These are phyloP conservation scores for Hydrangea macrophylla DNA, from an alignment of 148 eudicot genomes.

Conservation along the genomic window DNA sequence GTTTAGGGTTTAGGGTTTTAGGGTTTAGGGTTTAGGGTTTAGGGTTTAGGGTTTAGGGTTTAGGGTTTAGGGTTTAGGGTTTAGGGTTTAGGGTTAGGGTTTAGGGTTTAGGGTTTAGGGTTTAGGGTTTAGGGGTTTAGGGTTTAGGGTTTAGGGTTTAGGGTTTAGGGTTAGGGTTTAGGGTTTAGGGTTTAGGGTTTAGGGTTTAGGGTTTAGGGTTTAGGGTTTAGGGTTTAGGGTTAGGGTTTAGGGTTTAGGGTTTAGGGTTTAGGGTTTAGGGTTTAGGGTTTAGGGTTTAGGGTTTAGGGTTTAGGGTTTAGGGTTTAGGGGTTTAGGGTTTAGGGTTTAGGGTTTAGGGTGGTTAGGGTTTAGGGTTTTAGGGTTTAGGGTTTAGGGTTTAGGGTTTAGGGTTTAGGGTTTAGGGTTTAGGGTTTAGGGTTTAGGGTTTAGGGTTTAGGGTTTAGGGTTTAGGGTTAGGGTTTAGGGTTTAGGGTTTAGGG, in stretches of 20 bases:
- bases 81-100: slow-evolving; percentile 15
- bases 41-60: slow-evolving; percentile 14
- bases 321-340: too few relatives aligned
- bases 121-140: too few relatives aligned
- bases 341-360: too few relatives aligned
- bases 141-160: slow-evolving; percentile 11
- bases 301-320: slow-evolving; percentile 9
- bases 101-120: slow-evolving; percentile 13
- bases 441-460: background rate
- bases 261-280: background rate
- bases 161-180: slow-evolving; percentile 12
- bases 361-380: too few relatives aligned
- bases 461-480: slow-evolving; percentile 4
- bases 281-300: slow-evolving; percentile 3
- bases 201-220: slow-evolving; percentile 2
- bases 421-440: slow-evolving; percentile 7
- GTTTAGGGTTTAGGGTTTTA: slow-evolving; percentile 5
- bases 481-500: slow-evolving; percentile 3
- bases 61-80: slow-evolving; percentile 5
- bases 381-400: too few relatives aligned
- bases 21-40: slow-evolving; percentile 4
- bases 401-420: slow-evolving; percentile 13
- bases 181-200: slow-evolving; percentile 14
- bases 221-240: background rate
- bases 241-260: slow-evolving; percentile 6